Base-by-base conservation (phyloP, 495 filamentous ascomycete genomes). In the Daldinia grandis region DNA sequence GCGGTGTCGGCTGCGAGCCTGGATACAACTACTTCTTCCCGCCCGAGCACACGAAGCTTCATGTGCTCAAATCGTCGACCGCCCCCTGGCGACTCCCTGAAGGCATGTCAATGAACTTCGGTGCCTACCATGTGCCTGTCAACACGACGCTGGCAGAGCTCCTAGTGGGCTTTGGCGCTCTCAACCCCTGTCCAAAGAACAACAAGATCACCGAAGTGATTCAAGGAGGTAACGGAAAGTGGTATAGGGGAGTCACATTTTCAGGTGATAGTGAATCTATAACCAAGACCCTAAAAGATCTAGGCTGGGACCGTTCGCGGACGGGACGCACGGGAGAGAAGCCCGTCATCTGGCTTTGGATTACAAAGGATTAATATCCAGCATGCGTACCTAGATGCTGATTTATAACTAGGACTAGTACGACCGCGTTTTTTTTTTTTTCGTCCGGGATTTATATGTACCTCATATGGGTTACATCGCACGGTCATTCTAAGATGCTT, bases 1-100 rank as follows among this genome's bases (percentile, higher is more conserved):
- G 88, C 15, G 90, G 89, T 35, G 74, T 78, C 6, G 84, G 83
- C 38, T 78, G 79, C 35, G 83, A 85, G 66, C 83, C 82, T 0
- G 83, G 83, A 4, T 86, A 82, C 74, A 81, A 86, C 74, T 87
- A 85, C 72, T 78, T 84, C 56, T 86, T 86, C 71, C 80, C 80
- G 0, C 56, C 67, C 5, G 78, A 85, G 47, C 81, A 85, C 74
- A 81, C 78, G 19, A 82, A 82, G 54, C 78, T 86, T n/a, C 78
- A 84, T 54, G 76, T 85, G 25, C 75, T 86, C 71, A 83, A 81
- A 67, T 62, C 66, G 14, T 69, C 69, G 2, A 68, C 57, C 1
- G 78, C 81, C 6, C 85, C 85, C 0, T 87, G 85, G 85, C 70
- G 80, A 58, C 71, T 78, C 5, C 69, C 65, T 0, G 61, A 71